Evolutionary conservation across 345 rosid species (phyloP), one percentile per base, ranked within the genome.

Genomic region (Triadica sebifera): DNA sequence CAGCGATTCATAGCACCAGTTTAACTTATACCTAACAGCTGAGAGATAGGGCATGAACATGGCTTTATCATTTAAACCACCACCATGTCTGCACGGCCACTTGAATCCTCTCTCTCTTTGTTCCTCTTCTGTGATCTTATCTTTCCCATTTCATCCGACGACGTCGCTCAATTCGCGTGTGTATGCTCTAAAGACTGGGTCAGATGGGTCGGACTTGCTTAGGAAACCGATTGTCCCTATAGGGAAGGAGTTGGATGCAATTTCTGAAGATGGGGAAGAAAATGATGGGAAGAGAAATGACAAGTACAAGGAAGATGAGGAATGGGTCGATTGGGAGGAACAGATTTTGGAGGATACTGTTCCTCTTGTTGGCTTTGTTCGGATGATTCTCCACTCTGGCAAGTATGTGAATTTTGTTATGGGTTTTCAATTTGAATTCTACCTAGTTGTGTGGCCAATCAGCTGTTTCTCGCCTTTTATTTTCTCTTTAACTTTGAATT

Each of bases 371-470:
- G 96, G 94, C 20, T 90, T 93, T 72, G 97, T 87, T 20, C 84
- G 99, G 71, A 90, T 88, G 99, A 82, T 95, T 85, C 85, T 95
- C 77, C 98, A 91, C 79, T 90, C 99, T 34, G 88, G 85, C 74
- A 87, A 80, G 99, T 93, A 10, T 49, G 12, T 10, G 12, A 10
- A 10, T 49, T 49, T 13, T 49, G 52, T 49, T 49, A 9, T 13
- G 52, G 52, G 16, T 49, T 49, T 49, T 49, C 4, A 49, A 9
- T 49, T 49, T 49, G 52, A 49, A 43, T 43, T 43, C 8, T 43
- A 43, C 46, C 0, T 8, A 5, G 46, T 43, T 43, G 46, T 43
- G 46, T 43, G 9, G 46, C 46, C 9, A 43, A 5, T 43, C 46
- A 43, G 46, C 46, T 4, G 46, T 43, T n/a, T 43, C 9, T 49